Evolutionary conservation across 2,329 filamentous ascomycete species (phyloP).

Genomic region (Alternaria alternata): DNA sequence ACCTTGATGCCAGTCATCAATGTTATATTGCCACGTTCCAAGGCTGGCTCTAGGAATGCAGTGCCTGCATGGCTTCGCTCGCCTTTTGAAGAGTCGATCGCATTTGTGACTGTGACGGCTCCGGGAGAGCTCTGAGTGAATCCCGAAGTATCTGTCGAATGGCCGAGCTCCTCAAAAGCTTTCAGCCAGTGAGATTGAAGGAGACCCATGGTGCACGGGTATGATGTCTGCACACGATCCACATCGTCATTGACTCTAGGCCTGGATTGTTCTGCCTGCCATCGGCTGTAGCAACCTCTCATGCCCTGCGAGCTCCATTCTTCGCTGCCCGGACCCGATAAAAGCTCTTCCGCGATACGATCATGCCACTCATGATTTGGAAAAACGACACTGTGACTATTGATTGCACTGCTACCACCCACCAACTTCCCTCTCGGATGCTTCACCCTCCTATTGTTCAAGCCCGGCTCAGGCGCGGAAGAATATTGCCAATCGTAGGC

Average conservation of each 20-base stretch:
- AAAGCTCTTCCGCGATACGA: conserved; percentile 21
- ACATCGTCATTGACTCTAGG: conserved; percentile 1
- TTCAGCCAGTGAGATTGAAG: conserved; percentile 23
- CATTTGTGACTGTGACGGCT: conserved; percentile 28
- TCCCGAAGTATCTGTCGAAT: conserved; percentile 14
- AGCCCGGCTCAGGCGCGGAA: conserved; percentile 19
- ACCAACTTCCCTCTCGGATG: conserved; percentile 30
- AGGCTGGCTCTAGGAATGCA: conserved; percentile 27
- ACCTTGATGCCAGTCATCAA: conserved; percentile 25
- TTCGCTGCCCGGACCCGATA: conserved; percentile 15
- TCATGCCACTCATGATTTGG: conserved; percentile 31
- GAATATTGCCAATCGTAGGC: conserved; percentile 23
- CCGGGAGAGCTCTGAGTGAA: conserved; percentile 21
- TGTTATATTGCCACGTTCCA: conserved; percentile 25
- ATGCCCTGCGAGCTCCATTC: conserved; percentile 23
- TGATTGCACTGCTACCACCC: conserved; percentile 31
- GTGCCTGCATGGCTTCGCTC: conserved; percentile 31
- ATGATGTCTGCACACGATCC: conserved; percentile 24
- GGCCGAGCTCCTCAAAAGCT: conserved; percentile 27
- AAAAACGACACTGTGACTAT: conserved; percentile 31
- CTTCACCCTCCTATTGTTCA: conserved; percentile 23
- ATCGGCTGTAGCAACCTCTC: conserved; percentile 24
- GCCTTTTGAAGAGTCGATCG: conserved; percentile 24
- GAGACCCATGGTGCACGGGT: conserved; percentile 20
- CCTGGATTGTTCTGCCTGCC: conserved; percentile 14